Base-by-base conservation (phyloP, 345 rosid species). In the Lepidium sativum region DNA sequence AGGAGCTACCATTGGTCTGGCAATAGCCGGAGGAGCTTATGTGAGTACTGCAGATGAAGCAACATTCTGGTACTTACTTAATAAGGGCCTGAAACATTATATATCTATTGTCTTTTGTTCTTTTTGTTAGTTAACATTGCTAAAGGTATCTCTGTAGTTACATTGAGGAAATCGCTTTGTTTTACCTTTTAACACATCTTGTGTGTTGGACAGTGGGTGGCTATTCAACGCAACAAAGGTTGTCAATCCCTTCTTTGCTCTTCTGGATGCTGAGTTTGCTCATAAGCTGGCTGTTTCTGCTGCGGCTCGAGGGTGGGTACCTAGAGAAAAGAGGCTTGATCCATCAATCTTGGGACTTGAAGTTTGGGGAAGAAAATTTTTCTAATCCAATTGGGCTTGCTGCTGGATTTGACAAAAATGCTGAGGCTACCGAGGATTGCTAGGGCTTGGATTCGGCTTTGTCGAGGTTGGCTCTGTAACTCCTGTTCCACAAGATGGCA, bases 321-420 rank as follows among this genome's bases (percentile, higher is more conserved):
- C 99, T 1, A 85, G 89, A 76, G 97, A 94, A 77, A 88, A 88
- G 88, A 83, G 99, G 63, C 83, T 85, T 71, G 99, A 94, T 77
- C 82, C 84, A 20, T 37, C 79, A 33, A 78, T 82, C 75, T 75
- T 94, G 71, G 97, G 84, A 32, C 83, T 94, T 72, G 83, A 94
- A 62, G 97, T 94, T 66, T 90, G 95, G 97, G 96, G 99, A 74
- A 84, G 97, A 71, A 85, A 85, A 80, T 94, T 94, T 94, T 71
- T 90, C 97, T 25, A 94, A 94, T 61, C 97, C 99, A 10, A 45
- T 94, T 54, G 99, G 99, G 16, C 97, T 90, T 57, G 90, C 99
- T 78, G 99, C 99, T 76, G 99, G 99, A 8, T 94, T 94, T 44
- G 99, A 94, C 75, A 94, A 94, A 83, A 94, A 90, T 78, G 97